phyloP scores from a whole-genome alignment of 257 asterid species.

The Primulina eburnea region DNA sequence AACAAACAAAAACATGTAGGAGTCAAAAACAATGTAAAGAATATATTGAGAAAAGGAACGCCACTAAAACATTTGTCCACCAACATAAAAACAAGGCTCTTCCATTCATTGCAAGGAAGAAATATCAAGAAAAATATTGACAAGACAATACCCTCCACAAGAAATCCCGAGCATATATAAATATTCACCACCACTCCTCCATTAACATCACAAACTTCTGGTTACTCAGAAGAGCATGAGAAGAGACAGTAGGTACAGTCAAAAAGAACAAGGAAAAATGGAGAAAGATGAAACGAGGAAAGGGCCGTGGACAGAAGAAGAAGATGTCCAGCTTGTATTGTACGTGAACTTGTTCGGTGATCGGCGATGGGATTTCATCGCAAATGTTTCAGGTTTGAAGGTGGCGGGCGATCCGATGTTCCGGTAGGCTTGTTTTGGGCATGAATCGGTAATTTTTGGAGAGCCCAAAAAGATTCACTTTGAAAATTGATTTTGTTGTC shows the following conservation, averaged over 20 bases:
- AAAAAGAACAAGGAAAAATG: conserved; percentile 21
- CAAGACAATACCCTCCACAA: not conserved
- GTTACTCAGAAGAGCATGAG: not conserved
- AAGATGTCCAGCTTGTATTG: conserved; percentile 70
- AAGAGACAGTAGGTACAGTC: not conserved
- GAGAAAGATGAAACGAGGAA: conserved; percentile 45
- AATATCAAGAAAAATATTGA: not conserved
- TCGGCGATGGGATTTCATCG: conserved; percentile 43
- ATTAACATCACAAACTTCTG: not conserved
- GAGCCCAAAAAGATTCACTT: conserved; percentile 24
- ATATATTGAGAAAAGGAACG: not conserved
- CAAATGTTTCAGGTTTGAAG: conserved; percentile 93
- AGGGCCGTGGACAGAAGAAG: conserved; percentile 95
- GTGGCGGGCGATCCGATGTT: conserved; percentile 85
- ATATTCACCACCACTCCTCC: not conserved
- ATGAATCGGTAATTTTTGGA: conserved; percentile 30
- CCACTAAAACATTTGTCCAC: not conserved
- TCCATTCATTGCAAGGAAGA: not conserved
- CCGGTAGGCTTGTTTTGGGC: conserved; percentile 83
- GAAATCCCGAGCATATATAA: not conserved
- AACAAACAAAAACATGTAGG: not conserved
- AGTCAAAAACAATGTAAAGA: not conserved
- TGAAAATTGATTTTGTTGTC: conserved; percentile 12
- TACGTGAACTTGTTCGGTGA: conserved; percentile 89
- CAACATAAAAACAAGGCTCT: not conserved